Conservation (phyloP, 768 basidiomycete species). For the Termitomyces sp. region DNA sequence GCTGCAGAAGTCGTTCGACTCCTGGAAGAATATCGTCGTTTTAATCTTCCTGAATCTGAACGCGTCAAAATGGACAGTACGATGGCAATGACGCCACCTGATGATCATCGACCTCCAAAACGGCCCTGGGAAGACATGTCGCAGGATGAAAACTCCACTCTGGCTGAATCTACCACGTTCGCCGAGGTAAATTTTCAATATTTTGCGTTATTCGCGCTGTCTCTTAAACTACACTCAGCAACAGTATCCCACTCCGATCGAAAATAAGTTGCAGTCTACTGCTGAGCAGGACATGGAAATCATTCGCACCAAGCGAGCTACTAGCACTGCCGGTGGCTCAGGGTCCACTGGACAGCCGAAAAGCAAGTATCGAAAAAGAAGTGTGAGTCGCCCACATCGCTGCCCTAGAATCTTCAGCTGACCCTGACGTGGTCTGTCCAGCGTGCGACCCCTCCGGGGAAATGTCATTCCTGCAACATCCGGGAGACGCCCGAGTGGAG, state of each 20-base stretch:
- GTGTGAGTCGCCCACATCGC: slow-evolving; percentile 49
- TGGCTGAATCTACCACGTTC: slow-evolving; percentile 21
- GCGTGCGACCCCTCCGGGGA: slow-evolving; percentile 83
- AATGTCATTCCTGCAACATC: slow-evolving; percentile 86
- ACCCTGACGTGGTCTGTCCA: slow-evolving; percentile 35
- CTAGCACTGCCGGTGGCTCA: slow-evolving; percentile 55
- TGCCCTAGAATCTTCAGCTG: slow-evolving; percentile 4
- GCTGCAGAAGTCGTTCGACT: slow-evolving; percentile 67
- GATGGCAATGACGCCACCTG: slow-evolving; percentile 30
- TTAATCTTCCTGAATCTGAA: slow-evolving; percentile 35
- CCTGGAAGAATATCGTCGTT: slow-evolving; percentile 55
- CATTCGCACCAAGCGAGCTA: slow-evolving; percentile 79
- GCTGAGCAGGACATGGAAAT: slow-evolving; percentile 86
- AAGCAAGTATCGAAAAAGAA: slow-evolving; percentile 82
- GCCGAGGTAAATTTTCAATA: slow-evolving; percentile 27
- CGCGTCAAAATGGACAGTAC: slow-evolving; percentile 26
- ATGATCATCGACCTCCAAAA: slow-evolving; percentile 65
- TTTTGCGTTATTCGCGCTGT: not conserved
- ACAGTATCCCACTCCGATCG: slow-evolving; percentile 26
- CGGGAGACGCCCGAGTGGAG: slow-evolving; percentile 89
- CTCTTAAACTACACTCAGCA: slow-evolving; percentile 7
- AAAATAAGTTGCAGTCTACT: slow-evolving; percentile 46
- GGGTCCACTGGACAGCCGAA: slow-evolving; percentile 55
- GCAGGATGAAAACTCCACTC: slow-evolving; percentile 36
- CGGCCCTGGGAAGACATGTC: slow-evolving; percentile 77